phyloP scores from a whole-genome alignment of 2,329 filamentous ascomycete species.

The Laburnicola sp. region DNA sequence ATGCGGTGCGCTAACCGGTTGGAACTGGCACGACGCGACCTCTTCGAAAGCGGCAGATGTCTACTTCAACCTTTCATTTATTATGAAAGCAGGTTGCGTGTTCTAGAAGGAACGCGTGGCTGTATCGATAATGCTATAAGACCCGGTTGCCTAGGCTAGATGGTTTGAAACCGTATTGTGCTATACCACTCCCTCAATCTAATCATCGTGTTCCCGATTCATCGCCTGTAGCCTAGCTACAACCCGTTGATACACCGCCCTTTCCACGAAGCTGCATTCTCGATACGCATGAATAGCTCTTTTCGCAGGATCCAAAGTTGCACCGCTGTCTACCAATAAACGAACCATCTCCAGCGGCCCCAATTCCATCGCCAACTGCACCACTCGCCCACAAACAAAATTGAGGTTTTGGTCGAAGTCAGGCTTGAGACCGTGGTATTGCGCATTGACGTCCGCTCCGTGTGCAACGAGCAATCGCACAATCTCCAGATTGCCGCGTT shows the following conservation, averaged over 20 bases:
- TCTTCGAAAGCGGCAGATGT: too few species aligned
- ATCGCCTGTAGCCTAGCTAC: background rate
- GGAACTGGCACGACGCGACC: too few species aligned
- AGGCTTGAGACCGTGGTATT: background rate
- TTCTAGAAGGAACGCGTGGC: too few species aligned
- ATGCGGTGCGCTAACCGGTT: too few species aligned
- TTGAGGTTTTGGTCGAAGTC: background rate
- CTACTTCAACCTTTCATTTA: too few species aligned
- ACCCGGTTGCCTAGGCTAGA: too few species aligned
- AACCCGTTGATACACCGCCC: background rate
- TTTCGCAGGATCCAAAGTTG: background rate
- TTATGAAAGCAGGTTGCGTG: too few species aligned
- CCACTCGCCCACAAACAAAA: background rate
- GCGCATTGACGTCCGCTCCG: background rate
- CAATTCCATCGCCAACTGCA: background rate
- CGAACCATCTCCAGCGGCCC: background rate
- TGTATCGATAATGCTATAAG: too few species aligned
- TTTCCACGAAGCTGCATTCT: background rate
- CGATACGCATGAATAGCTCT: background rate
- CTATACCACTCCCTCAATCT: too few species aligned
- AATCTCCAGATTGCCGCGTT: background rate
- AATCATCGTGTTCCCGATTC: too few species aligned
- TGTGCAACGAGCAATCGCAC: background rate
- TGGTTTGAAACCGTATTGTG: too few species aligned
- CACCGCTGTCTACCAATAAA: background rate